Evolutionary conservation across 2,329 filamentous ascomycete species (phyloP).

Genomic region (Hypoxylon sp.): DNA sequence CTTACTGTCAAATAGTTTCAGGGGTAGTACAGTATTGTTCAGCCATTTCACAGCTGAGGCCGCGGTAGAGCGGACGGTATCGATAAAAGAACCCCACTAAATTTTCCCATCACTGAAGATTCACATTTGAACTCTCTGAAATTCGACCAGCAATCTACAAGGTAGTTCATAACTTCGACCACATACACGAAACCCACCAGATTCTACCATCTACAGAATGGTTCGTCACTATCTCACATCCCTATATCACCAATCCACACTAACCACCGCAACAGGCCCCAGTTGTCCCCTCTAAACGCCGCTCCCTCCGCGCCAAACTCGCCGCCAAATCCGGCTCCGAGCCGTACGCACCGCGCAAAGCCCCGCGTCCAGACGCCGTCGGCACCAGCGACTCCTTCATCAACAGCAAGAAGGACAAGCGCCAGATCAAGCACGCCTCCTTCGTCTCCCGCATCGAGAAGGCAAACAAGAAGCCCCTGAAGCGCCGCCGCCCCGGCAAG

Average conservation of each 20-base stretch:
- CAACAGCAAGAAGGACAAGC: conserved; percentile 86
- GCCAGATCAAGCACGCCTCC: conserved; percentile 82
- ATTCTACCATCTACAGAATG: conserved; percentile 22
- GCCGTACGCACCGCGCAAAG: conserved; percentile 66
- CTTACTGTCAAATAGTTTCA: background rate
- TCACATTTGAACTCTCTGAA: conserved; percentile 16
- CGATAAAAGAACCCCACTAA: conserved; percentile 23
- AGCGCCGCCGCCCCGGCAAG: conserved; percentile 78
- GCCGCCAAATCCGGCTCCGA: conserved; percentile 64
- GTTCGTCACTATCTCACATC: conserved; percentile 7
- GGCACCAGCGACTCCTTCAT: conserved; percentile 70
- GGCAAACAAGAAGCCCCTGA: conserved; percentile 65
- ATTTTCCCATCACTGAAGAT: conserved; percentile 20
- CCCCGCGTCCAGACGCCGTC: conserved; percentile 66
- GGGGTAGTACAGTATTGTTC: conserved; percentile 3
- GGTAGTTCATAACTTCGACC: background rate
- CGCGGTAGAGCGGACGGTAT: conserved; percentile 6
- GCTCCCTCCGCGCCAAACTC: conserved; percentile 70
- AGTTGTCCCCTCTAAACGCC: conserved; percentile 65
- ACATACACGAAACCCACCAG: background rate
- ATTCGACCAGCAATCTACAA: conserved; percentile 6
- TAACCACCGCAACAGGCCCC: conserved; percentile 55
- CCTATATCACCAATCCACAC: background rate
- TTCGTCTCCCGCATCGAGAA: conserved; percentile 85
- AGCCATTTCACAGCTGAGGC: background rate